A percentile compares a stretch with the other conserved stretches of the same genome.
phyloP scores from a whole-genome alignment of 1,139 yeast species.

The Zygosaccharomyces sapae region DNA sequence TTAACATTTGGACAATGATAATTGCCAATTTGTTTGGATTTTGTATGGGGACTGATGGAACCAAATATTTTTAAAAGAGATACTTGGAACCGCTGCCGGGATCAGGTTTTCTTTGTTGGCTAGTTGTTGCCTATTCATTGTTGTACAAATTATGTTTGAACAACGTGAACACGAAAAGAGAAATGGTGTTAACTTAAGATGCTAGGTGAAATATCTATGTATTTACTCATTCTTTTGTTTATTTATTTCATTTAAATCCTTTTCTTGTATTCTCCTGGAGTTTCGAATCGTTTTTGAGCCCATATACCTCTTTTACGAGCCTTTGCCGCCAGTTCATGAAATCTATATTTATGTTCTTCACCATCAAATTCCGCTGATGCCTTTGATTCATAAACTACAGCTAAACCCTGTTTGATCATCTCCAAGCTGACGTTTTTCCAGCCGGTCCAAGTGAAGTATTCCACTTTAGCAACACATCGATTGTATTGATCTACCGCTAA shows the following conservation, averaged over 20 bases:
- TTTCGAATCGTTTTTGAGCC: constrained; percentile 53
- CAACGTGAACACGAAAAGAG: constrained; percentile 81
- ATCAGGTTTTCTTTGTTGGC: constrained; percentile 60
- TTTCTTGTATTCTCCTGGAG: constrained; percentile 81
- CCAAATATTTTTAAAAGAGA: constrained; percentile 55
- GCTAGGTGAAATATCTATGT: constrained; percentile 40
- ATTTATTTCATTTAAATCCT: constrained; percentile 3
- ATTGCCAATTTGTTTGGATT: constrained; percentile 92
- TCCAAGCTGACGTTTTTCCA: constrained; percentile 77
- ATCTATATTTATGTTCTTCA: constrained; percentile 54
- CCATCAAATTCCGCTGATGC: constrained; percentile 84
- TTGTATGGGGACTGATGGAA: constrained; percentile 87
- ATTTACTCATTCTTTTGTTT: background rate
- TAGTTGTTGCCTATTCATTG: constrained; percentile 69
- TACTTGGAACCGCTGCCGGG: constrained; percentile 70
- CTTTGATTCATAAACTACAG: constrained; percentile 81
- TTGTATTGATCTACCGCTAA: constrained; percentile 82
- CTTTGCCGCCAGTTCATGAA: constrained; percentile 59
- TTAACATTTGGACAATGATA: constrained; percentile 98
- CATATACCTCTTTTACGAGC: constrained; percentile 63
- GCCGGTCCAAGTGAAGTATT: constrained; percentile 58
- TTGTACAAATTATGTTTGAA: constrained; percentile 92
- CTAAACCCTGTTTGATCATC: constrained; percentile 80
- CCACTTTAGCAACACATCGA: constrained; percentile 79
- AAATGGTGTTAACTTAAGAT: constrained; percentile 74